Conservation (phyloP, 495 filamentous ascomycete genomes). For the Gamarada debralockiae region DNA sequence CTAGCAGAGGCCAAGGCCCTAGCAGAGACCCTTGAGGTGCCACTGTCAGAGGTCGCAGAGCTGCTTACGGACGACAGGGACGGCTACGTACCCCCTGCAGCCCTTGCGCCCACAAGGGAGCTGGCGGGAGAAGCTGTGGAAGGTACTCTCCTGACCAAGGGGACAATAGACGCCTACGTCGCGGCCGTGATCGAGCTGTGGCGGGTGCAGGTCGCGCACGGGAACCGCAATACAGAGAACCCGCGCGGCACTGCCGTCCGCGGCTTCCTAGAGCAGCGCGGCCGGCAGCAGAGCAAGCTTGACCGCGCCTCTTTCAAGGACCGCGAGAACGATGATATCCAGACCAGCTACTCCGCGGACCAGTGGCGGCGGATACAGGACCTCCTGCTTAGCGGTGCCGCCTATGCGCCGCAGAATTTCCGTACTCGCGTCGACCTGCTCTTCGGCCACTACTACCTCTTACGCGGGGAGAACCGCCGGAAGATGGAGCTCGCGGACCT, state of each 20-base stretch:
- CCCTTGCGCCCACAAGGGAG: neutral
- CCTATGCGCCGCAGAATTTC: neutral
- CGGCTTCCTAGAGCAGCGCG: neutral
- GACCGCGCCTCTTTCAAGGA: neutral
- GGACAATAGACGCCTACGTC: neutral
- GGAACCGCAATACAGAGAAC: neutral
- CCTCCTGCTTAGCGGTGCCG: neutral
- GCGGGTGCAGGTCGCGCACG: neutral
- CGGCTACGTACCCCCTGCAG: neutral
- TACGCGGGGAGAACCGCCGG: neutral
- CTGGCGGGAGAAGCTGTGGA: neutral
- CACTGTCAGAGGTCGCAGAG: neutral
- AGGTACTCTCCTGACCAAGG: neutral
- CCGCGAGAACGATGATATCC: neutral
- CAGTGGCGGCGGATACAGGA: neutral
- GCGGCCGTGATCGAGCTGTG: constrained; percentile 1
- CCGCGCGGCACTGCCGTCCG: neutral
- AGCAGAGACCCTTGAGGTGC: neutral
- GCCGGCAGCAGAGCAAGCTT: neutral
- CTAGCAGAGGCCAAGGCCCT: neutral
- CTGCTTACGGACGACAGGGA: neutral
- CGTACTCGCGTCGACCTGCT: neutral
- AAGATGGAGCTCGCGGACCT: constrained; percentile 2
- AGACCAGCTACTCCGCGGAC: neutral
- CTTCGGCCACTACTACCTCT: constrained; percentile 1